These are phyloP conservation scores for Toxoplasma gondii DNA, from an alignment of 169 alveolate genomes.

Conservation along the genomic window DNA sequence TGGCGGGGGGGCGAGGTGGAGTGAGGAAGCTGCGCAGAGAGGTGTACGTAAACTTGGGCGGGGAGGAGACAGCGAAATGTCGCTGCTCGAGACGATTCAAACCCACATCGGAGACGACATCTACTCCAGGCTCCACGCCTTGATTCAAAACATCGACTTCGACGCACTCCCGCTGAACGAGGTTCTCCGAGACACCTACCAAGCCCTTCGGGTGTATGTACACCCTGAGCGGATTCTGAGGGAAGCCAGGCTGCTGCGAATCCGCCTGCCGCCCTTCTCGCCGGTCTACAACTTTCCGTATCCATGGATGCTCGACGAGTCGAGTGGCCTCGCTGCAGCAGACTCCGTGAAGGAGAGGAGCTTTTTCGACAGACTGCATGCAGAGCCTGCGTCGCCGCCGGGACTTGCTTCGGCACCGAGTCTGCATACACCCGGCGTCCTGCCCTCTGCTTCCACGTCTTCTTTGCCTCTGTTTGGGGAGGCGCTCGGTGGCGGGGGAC, in stretches of 20 bases:
- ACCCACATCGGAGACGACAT: neutral
- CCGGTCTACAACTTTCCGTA: constrained; percentile 32
- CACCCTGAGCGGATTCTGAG: neutral
- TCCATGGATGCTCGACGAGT: constrained; percentile 10
- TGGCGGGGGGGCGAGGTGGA: neutral
- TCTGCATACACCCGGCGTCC: neutral
- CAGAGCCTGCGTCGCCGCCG: neutral
- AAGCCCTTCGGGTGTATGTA: neutral
- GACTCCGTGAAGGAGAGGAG: neutral
- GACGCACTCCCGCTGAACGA: constrained; percentile 6
- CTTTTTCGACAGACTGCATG: neutral
- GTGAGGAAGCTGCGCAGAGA: neutral
- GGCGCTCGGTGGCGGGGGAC: no score
- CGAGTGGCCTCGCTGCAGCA: neutral
- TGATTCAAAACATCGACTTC: constrained; percentile 2
- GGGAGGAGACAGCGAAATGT: neutral
- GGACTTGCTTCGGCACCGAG: neutral
- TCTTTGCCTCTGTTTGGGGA: neutral
- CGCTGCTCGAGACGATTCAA: neutral
- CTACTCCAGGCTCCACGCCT: neutral
- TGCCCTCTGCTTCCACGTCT: neutral
- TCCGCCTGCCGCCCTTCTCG: constrained; percentile 34
- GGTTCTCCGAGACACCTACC: neutral
- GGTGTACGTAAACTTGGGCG: neutral
- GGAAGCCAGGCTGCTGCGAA: neutral